Evolutionary conservation across 441 rosid genomes (phyloP).

Genomic region (Pelargonium citronellum): DNA sequence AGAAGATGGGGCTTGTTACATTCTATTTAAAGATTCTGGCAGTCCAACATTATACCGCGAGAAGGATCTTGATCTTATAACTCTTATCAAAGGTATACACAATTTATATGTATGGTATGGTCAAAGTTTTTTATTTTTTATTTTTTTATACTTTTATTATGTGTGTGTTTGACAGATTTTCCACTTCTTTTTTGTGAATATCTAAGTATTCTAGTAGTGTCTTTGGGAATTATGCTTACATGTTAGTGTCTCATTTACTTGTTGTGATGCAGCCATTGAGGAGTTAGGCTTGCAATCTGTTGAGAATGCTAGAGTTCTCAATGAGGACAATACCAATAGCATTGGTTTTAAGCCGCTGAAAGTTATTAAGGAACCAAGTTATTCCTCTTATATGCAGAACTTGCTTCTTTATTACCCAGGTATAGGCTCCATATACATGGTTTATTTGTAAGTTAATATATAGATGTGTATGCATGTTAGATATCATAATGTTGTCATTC

Average conservation of each 20-base stretch:
- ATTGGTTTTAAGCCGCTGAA: constrained; percentile 61
- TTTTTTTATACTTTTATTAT: not conserved
- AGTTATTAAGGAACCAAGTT: constrained; percentile 46
- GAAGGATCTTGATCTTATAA: constrained; percentile 46
- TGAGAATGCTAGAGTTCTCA: constrained; percentile 31
- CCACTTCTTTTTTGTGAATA: not conserved
- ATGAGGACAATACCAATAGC: constrained; percentile 26
- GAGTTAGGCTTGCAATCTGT: constrained; percentile 34
- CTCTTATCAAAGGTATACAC: constrained; percentile 55
- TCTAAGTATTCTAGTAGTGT: too few species aligned
- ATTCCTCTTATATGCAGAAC: constrained; percentile 47
- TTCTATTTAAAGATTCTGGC: constrained; percentile 53
- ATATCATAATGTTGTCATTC: not conserved
- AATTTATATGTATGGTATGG: constrained; percentile 5
- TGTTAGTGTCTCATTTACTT: constrained; percentile 26
- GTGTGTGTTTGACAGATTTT: not conserved
- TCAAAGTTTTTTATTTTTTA: not conserved
- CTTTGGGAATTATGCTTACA: not conserved
- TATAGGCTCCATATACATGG: constrained; percentile 27
- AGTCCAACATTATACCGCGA: constrained; percentile 44
- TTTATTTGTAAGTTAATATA: constrained; percentile 12
- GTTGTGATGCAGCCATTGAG: constrained; percentile 47
- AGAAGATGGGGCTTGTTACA: constrained; percentile 40
- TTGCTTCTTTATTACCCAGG: constrained; percentile 80
- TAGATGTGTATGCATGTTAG: too few species aligned